Evolutionary conservation across 192 early-diverging fungal species (phyloP).

Genomic region (Umbelopsis sp.): DNA sequence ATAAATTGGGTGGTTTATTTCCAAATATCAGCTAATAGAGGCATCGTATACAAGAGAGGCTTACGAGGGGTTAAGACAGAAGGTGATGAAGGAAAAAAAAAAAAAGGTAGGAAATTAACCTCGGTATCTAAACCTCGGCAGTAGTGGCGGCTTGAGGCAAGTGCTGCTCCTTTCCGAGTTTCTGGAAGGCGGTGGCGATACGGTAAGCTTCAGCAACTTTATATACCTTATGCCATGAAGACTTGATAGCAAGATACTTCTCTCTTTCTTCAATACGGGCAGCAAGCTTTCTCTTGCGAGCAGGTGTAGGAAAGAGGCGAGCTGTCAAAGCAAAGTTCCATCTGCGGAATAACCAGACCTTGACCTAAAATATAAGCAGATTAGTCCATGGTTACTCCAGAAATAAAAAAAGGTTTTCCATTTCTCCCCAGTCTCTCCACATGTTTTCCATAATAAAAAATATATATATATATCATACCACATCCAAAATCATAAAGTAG

Average conservation of each 20-base stretch:
- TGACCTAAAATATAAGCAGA: slow-evolving; percentile 39
- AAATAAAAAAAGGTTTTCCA: neutral
- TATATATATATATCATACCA: slow-evolving; percentile 29
- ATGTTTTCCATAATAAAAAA: neutral
- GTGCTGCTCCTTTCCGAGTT: slow-evolving; percentile 8
- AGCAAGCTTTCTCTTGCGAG: slow-evolving; percentile 56
- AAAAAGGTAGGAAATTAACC: slow-evolving; percentile 13
- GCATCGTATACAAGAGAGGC: neutral
- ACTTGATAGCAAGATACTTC: slow-evolving; percentile 3
- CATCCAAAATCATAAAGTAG: slow-evolving; percentile 76
- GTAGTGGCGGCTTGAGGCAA: slow-evolving; percentile 11
- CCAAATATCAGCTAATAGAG: neutral
- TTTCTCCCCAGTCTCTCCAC: neutral
- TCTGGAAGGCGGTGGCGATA: slow-evolving; percentile 26
- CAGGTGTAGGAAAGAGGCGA: slow-evolving; percentile 65
- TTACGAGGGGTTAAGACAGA: too few relatives aligned
- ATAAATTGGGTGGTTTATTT: neutral
- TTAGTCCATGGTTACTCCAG: neutral
- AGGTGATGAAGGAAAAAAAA: neutral
- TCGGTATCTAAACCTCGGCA: neutral
- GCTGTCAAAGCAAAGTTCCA: slow-evolving; percentile 88
- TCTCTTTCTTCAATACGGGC: slow-evolving; percentile 39
- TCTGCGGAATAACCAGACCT: slow-evolving; percentile 70
- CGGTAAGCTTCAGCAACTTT: slow-evolving; percentile 22
- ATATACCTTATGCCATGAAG: slow-evolving; percentile 20